Evolutionary conservation across 1,284 basidiomycete species (phyloP), one percentile per base, ranked within the genome.

Genomic region (Marasmius fiardii): DNA sequence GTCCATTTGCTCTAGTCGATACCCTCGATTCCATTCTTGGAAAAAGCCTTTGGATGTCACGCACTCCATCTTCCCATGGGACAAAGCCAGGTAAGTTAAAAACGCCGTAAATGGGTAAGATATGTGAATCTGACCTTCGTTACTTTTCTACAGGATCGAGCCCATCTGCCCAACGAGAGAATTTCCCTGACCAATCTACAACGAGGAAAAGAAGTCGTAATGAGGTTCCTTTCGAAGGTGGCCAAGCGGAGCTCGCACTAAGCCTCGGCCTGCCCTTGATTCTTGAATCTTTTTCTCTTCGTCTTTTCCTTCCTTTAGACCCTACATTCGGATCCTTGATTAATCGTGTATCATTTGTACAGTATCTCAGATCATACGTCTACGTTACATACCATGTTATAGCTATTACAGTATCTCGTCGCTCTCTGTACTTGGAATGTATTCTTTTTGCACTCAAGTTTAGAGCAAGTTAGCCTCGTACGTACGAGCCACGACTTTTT

Each of bases 31-130:
- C 94, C 94, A 0, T 95, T 88, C 70, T 77, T 99, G 2, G 96
- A 98, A 71, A 93, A 95, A 65, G 88, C 90, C 66, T 93, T 99
- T 59, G 73, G 75, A 3, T 92, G 90, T 59, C 86, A 83, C 53
- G 92, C 92, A 0, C 76, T 96, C 14, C 94, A 96, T 69, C 77
- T 96, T 3, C 94, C 94, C 0, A 86, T 96, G 74, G 94, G 93
- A 0, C 90, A 93, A 66, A 90, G 88, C 66, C 83, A 84, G 33
- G 90, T 90, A 63, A 61, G 84, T 74, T 10, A 10, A 31, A 31
- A 31, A 31, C 10, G 28, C 10, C 10, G 28, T 4, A 31, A 31
- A 31, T 10, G 4, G 4, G 10, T 31, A 10, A 4, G 5, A 4
- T 4, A 31, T 31, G 28, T 31, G 28, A 31, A 31, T 50, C 23